phyloP scores from a whole-genome alignment of 208 protist genomes.

The Acanthamoeba royreba region DNA sequence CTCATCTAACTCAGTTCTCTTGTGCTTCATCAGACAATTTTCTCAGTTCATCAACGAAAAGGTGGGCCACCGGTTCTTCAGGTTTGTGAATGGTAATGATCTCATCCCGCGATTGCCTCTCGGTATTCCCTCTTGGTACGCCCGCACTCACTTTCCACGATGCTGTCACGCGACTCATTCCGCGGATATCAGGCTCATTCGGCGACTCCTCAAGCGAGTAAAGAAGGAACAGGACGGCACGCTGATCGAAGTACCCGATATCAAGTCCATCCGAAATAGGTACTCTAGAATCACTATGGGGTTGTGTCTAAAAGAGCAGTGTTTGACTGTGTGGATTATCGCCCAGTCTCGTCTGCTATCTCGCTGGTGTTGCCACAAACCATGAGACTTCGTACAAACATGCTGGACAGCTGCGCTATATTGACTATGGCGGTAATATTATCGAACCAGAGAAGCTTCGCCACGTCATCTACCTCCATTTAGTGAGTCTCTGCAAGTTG shows the following conservation, averaged over 20 bases:
- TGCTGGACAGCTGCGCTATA: neutral
- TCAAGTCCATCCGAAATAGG: neutral
- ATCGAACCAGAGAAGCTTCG: neutral
- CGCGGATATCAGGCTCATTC: neutral
- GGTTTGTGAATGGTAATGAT: constrained; percentile 11
- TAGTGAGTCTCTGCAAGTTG: neutral
- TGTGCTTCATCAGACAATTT: neutral
- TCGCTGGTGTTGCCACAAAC: neutral
- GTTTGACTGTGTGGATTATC: neutral
- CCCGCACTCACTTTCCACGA: no score
- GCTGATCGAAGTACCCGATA: neutral
- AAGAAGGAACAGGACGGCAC: neutral
- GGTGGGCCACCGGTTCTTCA: neutral
- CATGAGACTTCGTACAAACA: constrained; percentile 27
- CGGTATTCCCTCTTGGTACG: neutral
- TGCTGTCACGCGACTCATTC: neutral
- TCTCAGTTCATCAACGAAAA: neutral
- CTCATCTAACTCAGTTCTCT: no score
- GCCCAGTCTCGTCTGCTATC: neutral
- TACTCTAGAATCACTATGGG: neutral
- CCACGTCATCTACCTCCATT: constrained; percentile 6
- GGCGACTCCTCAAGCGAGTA: neutral
- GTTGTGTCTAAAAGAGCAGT: neutral
- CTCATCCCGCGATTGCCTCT: neutral
- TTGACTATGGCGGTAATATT: neutral